Conservation (phyloP, 1,284 basidiomycete genomes). For the Cerrena zonata region DNA sequence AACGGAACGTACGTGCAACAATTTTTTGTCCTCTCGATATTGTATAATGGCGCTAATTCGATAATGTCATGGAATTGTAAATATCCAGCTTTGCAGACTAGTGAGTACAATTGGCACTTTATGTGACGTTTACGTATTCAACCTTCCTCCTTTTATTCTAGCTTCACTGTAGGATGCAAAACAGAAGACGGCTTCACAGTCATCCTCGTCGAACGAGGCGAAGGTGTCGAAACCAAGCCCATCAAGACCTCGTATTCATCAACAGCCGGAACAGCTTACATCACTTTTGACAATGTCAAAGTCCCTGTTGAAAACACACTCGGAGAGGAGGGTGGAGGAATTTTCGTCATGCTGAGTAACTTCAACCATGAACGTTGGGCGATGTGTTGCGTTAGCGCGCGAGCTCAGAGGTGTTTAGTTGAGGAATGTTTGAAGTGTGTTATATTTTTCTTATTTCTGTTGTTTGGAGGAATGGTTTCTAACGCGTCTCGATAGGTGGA, state of each 20-base stretch:
- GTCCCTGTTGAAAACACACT: conserved; percentile 84
- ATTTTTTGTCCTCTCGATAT: not conserved
- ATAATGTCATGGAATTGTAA: not conserved
- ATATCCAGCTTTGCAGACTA: conserved; percentile 43
- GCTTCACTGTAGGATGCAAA: conserved; percentile 62
- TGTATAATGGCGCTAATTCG: not conserved
- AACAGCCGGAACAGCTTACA: conserved; percentile 76
- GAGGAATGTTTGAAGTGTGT: conserved; percentile 65
- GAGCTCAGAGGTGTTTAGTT: conserved; percentile 46
- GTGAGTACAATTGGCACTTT: conserved; percentile 3
- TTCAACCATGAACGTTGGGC: conserved; percentile 70
- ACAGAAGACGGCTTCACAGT: conserved; percentile 77
- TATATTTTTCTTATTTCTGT: not conserved
- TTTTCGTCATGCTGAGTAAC: conserved; percentile 73
- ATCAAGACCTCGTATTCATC: conserved; percentile 83
- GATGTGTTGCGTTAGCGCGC: conserved; percentile 58
- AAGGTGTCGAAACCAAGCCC: conserved; percentile 76
- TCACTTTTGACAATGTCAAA: conserved; percentile 84
- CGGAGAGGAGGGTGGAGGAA: conserved; percentile 76
- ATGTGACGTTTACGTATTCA: too few relatives aligned
- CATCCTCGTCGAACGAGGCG: conserved; percentile 71
- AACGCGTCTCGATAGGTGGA: conserved; percentile 44
- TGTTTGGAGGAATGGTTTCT: not conserved
- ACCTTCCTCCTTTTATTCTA: too few relatives aligned
- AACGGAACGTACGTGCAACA: conserved; percentile 57